Percentiles rank a stretch among this genome's conserved stretches.
Conservation (phyloP, 2,329 filamentous ascomycete genomes). For the Escovopsis sp. region DNA sequence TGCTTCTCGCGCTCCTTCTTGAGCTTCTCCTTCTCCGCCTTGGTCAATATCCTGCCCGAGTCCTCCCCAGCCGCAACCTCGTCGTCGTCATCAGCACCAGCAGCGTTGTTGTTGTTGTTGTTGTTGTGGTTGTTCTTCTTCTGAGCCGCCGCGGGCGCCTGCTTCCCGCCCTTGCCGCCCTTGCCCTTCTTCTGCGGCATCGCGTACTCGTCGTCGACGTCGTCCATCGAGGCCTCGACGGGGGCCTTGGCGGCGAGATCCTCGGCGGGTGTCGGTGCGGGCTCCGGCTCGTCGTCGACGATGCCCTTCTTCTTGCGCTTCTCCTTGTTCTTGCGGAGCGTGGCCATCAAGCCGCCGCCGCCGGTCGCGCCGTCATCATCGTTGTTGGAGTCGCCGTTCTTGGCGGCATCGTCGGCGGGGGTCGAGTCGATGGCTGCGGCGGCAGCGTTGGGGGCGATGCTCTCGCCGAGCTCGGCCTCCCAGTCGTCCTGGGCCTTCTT, state of each 20-base stretch:
- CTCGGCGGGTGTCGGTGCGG: conserved; percentile 20
- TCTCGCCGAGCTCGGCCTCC: conserved; percentile 84
- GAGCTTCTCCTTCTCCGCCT: conserved; percentile 95
- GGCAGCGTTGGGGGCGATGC: conserved; percentile 44
- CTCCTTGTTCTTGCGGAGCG: conserved; percentile 65
- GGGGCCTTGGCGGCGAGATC: conserved; percentile 50
- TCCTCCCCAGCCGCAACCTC: conserved; percentile 23
- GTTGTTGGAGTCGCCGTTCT: conserved; percentile 22
- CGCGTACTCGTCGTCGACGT: conserved; percentile 63
- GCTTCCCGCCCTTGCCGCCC: conserved; percentile 27
- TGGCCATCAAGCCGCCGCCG: conserved; percentile 59
- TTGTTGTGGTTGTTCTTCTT: conserved; percentile 30
- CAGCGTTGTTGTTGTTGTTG: conserved; percentile 28
- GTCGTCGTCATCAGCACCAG: conserved; percentile 32
- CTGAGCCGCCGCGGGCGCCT: conserved; percentile 11
- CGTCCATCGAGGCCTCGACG: conserved; percentile 65
- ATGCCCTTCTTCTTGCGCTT: conserved; percentile 84
- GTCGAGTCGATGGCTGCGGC: too few relatives aligned
- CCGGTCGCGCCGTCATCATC: conserved; percentile 37
- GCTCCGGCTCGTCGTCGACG: conserved; percentile 50
- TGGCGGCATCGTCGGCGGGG: conserved; percentile 29
- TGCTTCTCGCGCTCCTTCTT: conserved; percentile 99
- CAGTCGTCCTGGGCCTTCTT: conserved; percentile 81
- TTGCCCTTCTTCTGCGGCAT: conserved; percentile 63
- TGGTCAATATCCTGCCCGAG: conserved; percentile 65